Base-by-base conservation (phyloP, 2,329 filamentous ascomycete genomes). In the Trichoderma sp. region DNA sequence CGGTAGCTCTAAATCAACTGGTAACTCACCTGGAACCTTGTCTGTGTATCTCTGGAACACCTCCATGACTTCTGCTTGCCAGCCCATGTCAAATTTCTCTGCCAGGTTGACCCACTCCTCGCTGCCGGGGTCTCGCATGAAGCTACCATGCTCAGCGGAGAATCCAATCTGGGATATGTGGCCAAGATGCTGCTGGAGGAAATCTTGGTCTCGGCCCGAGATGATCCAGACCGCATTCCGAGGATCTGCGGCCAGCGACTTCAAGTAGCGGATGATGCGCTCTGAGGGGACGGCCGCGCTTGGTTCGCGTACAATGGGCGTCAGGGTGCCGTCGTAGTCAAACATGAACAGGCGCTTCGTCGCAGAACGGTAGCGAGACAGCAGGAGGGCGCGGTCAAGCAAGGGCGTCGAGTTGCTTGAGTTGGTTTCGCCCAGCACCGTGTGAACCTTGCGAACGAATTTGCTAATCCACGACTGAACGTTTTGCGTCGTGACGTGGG, bases 221-320 rank as follows among this genome's bases (percentile, higher is more conserved):
- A 99, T 97, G 76, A 99, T 97, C 95, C 95, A 99, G n/a, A 99
- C 93, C 1, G 89, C 86, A 74, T 98, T 99, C 67, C 84, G 84
- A 17, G 90, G 88, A 76, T 98, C 93, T 0, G 90, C 85, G 0
- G 94, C 91, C 50, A 99, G 84, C 12, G 87, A 86, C 77, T 91
- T 92, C 68, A 99, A 84, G 1, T 91, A 94, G 34, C 89, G 87
- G 58, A 97, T 89, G 25, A 97, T 87, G 25, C 90, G 88, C 73
- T 93, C 90, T 0, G 94, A 94, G 0, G 95, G 95, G 45, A 97
- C 89, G 3, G 95, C 95, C 5, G 93, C 90, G 72, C 91, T 90
- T 2, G 95, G 95, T 75, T 98, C 93, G 73, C 91, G 90, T 66
- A 98, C 95, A 73, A 99, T 98, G 0, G 94, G 92, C 4, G 95